phyloP scores from a whole-genome alignment of 1,284 basidiomycete genomes.

The Stereum hirsutum region DNA sequence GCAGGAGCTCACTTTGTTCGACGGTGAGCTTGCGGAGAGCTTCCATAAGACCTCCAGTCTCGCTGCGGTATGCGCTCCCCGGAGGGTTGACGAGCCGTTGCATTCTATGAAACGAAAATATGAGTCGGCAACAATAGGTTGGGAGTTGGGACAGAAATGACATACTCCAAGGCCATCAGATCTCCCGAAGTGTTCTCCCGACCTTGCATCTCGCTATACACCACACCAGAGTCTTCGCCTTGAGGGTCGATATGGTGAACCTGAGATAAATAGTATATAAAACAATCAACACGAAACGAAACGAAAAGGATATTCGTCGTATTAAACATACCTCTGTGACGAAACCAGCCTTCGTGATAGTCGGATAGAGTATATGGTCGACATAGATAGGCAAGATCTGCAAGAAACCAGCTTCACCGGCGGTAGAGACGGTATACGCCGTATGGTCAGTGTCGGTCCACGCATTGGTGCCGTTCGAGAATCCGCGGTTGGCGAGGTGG shows the following conservation, averaged over 20 bases:
- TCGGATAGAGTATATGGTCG: slow-evolving; percentile 97
- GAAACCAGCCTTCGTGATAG: slow-evolving; percentile 86
- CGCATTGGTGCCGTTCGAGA: slow-evolving; percentile 87
- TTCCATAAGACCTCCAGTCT: slow-evolving; percentile 95
- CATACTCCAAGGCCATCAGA: slow-evolving; percentile 80
- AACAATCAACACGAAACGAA: slow-evolving; percentile 5
- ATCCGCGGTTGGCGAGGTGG: slow-evolving; percentile 93
- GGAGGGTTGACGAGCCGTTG: slow-evolving; percentile 77
- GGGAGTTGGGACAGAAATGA: slow-evolving; percentile 7
- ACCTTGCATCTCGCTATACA: slow-evolving; percentile 98
- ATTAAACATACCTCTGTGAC: slow-evolving; percentile 70
- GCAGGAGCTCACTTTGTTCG: slow-evolving; percentile 87
- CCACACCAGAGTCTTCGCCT: slow-evolving; percentile 92
- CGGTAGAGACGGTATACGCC: slow-evolving; percentile 96
- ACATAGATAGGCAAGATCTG: slow-evolving; percentile 93
- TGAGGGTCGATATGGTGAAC: slow-evolving; percentile 89
- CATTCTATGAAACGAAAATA: slow-evolving; percentile 33
- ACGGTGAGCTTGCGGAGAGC: slow-evolving; percentile 82
- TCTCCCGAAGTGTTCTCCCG: slow-evolving; percentile 89
- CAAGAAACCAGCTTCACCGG: slow-evolving; percentile 92
- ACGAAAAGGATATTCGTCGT: not conserved
- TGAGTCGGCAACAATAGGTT: not conserved
- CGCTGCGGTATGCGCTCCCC: slow-evolving; percentile 87
- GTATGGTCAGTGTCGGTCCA: slow-evolving; percentile 86
- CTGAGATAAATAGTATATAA: slow-evolving; percentile 35